phyloP scores from a whole-genome alignment of 495 filamentous ascomycete genomes.

The Penicillium salamii region DNA sequence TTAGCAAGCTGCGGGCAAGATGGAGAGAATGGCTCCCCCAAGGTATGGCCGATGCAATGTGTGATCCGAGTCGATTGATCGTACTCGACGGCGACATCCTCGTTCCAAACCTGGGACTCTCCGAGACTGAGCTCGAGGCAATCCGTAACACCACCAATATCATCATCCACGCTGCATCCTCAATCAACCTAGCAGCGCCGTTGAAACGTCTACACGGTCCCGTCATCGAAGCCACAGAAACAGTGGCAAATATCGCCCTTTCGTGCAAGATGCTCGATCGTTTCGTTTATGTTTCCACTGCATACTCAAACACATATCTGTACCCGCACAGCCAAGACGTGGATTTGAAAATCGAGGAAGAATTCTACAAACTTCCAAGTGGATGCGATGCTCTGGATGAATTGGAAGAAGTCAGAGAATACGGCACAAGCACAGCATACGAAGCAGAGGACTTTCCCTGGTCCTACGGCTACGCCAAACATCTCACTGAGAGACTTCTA shows the following conservation, averaged over 20 bases:
- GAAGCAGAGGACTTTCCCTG: slow-evolving; percentile 12
- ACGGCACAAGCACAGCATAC: slow-evolving; percentile 1
- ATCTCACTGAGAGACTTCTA: slow-evolving; percentile 18
- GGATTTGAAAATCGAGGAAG: slow-evolving; percentile 7
- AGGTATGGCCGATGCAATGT: neutral
- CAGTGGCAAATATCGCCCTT: slow-evolving; percentile 2
- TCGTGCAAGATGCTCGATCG: slow-evolving; percentile 2
- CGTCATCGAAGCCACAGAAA: slow-evolving; percentile 8
- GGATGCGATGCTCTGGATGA: neutral
- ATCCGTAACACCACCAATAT: slow-evolving; percentile 7
- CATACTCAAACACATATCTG: slow-evolving; percentile 13
- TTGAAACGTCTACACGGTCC: neutral
- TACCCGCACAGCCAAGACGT: neutral
- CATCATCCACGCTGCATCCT: slow-evolving; percentile 23
- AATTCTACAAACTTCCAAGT: slow-evolving; percentile 4
- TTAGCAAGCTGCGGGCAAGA: neutral
- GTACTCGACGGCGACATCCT: neutral
- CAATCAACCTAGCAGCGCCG: slow-evolving; percentile 16
- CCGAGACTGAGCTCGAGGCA: neutral
- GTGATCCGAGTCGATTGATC: neutral
- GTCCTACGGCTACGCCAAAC: slow-evolving; percentile 19
- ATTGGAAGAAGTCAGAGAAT: slow-evolving; percentile 1
- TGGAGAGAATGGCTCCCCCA: slow-evolving; percentile 10
- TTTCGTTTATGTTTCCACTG: slow-evolving; percentile 17
- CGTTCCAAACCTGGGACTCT: neutral